Percentiles rank a stretch among this genome's conserved stretches.
These are phyloP conservation scores for Trichoderma sp. DNA, from an alignment of 2,329 filamentous ascomycete species.

Conservation along the genomic window DNA sequence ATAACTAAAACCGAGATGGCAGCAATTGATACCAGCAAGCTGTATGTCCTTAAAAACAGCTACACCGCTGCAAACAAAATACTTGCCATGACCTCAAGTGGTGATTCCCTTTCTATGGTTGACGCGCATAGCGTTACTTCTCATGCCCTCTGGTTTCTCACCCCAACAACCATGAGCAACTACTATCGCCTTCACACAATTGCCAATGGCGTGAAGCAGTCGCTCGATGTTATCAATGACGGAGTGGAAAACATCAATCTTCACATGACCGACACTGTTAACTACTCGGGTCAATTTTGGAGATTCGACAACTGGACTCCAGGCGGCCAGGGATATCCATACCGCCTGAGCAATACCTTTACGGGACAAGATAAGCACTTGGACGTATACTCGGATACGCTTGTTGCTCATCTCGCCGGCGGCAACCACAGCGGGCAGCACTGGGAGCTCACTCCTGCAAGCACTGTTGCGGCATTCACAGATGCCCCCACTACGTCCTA, in stretches of 20 bases:
- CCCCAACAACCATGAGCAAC: neutral
- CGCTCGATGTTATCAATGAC: constrained; percentile 3
- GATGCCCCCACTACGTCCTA: neutral
- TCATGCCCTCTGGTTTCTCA: neutral
- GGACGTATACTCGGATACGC: neutral
- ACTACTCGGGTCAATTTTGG: constrained; percentile 2
- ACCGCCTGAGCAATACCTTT: neutral
- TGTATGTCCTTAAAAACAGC: neutral
- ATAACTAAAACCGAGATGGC: constrained; percentile 12
- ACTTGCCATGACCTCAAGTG: neutral
- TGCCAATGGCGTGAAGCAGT: neutral
- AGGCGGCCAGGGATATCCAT: neutral
- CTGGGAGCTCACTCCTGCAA: neutral
- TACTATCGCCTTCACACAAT: neutral
- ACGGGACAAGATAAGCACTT: neutral
- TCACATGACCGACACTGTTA: neutral
- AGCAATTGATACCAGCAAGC: neutral
- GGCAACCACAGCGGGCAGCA: neutral
- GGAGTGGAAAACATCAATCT: neutral
- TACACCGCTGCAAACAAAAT: neutral
- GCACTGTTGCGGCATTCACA: neutral
- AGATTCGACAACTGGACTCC: neutral
- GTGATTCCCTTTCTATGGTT: neutral
- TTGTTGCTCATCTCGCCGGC: neutral
- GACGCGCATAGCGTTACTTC: neutral